A percentile compares a stretch with the other conserved stretches of the same genome.
Evolutionary conservation across 2,329 filamentous ascomycete genomes (phyloP).

Genomic region (Fusarium temperatum): DNA sequence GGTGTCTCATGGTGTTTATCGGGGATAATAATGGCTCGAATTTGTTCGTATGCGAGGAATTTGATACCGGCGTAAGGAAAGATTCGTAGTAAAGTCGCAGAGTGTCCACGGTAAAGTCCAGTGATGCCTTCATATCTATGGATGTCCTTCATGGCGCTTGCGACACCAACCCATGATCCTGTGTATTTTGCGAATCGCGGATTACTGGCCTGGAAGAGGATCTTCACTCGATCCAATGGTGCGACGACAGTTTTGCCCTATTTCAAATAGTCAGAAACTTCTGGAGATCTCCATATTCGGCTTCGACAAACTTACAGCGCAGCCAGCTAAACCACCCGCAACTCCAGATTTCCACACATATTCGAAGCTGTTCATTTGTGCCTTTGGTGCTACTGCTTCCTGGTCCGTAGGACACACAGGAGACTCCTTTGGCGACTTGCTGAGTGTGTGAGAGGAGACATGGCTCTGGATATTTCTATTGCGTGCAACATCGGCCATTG

Average conservation of each 20-base stretch:
- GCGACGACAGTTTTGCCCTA: conserved; percentile 96
- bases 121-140: conserved; percentile 75
- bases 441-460: conserved; percentile 29
- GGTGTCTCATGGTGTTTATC: conserved; percentile 79
- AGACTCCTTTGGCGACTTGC: conserved; percentile 46
- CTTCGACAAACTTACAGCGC: conserved; percentile 71
- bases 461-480: conserved; percentile 46
- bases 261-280: conserved; percentile 12
- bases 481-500: conserved; percentile 62
- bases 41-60: conserved; percentile 97
- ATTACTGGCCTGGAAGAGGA: conserved; percentile 95
- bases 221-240: conserved; percentile 96
- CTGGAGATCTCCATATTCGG: not conserved
- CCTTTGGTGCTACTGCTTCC: conserved; percentile 53
- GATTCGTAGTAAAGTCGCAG: conserved; percentile 90
- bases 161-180: conserved; percentile 85
- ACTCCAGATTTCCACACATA: conserved; percentile 86
- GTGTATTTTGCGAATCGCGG: conserved; percentile 94
- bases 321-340: conserved; percentile 90
- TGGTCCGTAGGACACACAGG: conserved; percentile 61
- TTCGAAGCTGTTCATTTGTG: conserved; percentile 74
- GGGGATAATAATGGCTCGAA: conserved; percentile 81
- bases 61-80: conserved; percentile 99
- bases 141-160: conserved; percentile 85
- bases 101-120: conserved; percentile 93